These are phyloP conservation scores for Vicia sativa DNA, from an alignment of 306 rosid species.

Conservation along the genomic window DNA sequence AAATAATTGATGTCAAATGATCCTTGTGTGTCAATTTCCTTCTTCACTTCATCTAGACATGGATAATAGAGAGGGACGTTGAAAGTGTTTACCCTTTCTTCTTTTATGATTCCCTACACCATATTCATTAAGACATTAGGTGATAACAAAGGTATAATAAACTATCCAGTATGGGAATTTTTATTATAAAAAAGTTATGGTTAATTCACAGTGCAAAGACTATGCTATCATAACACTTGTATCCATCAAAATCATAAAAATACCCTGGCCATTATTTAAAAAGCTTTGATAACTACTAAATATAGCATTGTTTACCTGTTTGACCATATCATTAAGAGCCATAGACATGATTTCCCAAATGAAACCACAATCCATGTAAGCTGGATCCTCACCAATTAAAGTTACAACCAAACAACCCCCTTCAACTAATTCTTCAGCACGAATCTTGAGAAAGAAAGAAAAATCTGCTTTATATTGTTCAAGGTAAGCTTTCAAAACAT, in stretches of 20 bases:
- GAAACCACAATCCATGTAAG: constrained; percentile 44
- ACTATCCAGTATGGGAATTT: too few species aligned
- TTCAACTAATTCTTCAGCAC: constrained; percentile 51
- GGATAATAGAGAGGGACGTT: constrained; percentile 54
- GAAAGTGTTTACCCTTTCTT: constrained; percentile 42
- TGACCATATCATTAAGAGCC: constrained; percentile 57
- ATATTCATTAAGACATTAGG: background rate
- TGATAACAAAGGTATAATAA: too few species aligned
- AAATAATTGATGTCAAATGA: constrained; percentile 35
- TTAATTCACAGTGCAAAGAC: too few species aligned
- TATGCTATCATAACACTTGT: too few species aligned
- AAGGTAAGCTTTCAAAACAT: constrained; percentile 43
- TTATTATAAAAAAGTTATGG: too few species aligned
- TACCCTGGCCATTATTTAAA: too few species aligned
- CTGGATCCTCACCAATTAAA: constrained; percentile 43
- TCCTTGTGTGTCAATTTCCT: constrained; percentile 40
- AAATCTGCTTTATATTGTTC: constrained; percentile 52
- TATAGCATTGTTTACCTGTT: constrained; percentile 26
- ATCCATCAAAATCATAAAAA: too few species aligned
- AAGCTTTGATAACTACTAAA: too few species aligned
- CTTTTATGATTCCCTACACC: constrained; percentile 35
- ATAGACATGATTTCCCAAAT: constrained; percentile 54
- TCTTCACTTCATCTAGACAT: constrained; percentile 41
- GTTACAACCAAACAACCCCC: constrained; percentile 58
- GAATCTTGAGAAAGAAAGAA: constrained; percentile 47